Evolutionary conservation across 805 yeast species (phyloP).

Genomic region (Jamesozyma spencerorum): DNA sequence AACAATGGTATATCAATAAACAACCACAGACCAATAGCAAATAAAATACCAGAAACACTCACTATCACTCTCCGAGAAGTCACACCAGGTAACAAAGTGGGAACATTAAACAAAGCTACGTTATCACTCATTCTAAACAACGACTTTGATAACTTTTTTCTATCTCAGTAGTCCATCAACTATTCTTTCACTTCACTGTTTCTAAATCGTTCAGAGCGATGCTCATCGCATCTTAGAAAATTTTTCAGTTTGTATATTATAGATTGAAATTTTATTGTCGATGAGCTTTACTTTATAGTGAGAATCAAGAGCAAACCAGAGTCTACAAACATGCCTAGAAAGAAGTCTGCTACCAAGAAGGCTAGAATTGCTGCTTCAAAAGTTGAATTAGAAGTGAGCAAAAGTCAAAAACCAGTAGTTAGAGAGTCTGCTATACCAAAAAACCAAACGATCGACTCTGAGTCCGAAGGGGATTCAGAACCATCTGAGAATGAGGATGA

Average conservation of each 20-base stretch:
- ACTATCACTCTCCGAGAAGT: slow-evolving; percentile 38
- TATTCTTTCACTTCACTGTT: no score
- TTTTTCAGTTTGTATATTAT: background rate
- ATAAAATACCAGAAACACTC: slow-evolving; percentile 60
- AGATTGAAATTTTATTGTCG: background rate
- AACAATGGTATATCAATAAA: slow-evolving; percentile 80
- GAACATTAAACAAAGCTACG: slow-evolving; percentile 52
- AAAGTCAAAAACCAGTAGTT: background rate
- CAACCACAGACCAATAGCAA: slow-evolving; percentile 78
- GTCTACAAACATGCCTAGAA: slow-evolving; percentile 63
- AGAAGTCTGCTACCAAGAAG: slow-evolving; percentile 73
- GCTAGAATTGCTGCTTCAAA: slow-evolving; percentile 42
- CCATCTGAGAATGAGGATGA: slow-evolving; percentile 72
- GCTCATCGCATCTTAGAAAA: background rate
- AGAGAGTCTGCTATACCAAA: background rate
- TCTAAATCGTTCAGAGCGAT: background rate
- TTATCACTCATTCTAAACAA: slow-evolving; percentile 28
- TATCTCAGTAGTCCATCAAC: no score
- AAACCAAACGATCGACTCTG: slow-evolving; percentile 31
- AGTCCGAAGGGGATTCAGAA: slow-evolving; percentile 31
- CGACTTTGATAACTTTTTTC: no score
- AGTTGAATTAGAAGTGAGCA: background rate
- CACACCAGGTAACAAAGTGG: slow-evolving; percentile 9
- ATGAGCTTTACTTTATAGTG: background rate
- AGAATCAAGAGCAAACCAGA: background rate